phyloP scores from a whole-genome alignment of 352 stramenopile species.

The Globisporangium mamillatum region DNA sequence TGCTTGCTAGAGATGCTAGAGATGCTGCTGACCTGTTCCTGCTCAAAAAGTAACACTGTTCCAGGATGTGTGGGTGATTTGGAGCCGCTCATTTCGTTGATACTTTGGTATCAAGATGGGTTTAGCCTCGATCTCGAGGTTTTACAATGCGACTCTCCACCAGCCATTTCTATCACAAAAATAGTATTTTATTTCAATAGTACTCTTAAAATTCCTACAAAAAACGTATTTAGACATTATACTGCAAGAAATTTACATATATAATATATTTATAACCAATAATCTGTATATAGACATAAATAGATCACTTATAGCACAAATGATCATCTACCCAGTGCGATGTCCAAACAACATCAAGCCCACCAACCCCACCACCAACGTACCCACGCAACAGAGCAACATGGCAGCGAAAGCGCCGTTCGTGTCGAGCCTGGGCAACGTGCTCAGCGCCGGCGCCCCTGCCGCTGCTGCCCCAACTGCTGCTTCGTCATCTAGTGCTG shows the following conservation, averaged over 20 bases:
- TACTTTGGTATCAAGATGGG: not conserved
- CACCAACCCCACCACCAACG: not conserved
- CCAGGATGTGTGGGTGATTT: not conserved
- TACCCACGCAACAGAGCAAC: not conserved
- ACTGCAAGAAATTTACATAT: not conserved
- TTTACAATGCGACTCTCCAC: slow-evolving; percentile 8
- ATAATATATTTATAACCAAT: not conserved
- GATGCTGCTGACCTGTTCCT: slow-evolving; percentile 2
- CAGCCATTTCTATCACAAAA: slow-evolving; percentile 5
- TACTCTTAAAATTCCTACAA: not conserved
- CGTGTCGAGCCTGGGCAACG: slow-evolving; percentile 41
- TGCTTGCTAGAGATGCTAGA: slow-evolving; percentile 2
- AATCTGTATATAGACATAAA: not conserved
- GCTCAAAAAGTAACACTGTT: slow-evolving; percentile 1
- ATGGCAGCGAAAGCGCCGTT: slow-evolving; percentile 28
- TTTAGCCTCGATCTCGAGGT: not conserved
- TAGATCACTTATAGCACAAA: not conserved
- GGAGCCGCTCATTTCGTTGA: slow-evolving; percentile 7
- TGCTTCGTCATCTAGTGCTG: not conserved
- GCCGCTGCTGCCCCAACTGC: not conserved
- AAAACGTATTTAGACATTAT: not conserved
- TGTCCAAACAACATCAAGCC: not conserved
- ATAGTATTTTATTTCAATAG: not conserved
- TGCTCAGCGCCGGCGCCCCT: slow-evolving; percentile 14
- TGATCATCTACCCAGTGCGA: not conserved